These are phyloP conservation scores for Pulveroboletus sp. DNA, from an alignment of 1,284 basidiomycete genomes.

Conservation along the genomic window DNA sequence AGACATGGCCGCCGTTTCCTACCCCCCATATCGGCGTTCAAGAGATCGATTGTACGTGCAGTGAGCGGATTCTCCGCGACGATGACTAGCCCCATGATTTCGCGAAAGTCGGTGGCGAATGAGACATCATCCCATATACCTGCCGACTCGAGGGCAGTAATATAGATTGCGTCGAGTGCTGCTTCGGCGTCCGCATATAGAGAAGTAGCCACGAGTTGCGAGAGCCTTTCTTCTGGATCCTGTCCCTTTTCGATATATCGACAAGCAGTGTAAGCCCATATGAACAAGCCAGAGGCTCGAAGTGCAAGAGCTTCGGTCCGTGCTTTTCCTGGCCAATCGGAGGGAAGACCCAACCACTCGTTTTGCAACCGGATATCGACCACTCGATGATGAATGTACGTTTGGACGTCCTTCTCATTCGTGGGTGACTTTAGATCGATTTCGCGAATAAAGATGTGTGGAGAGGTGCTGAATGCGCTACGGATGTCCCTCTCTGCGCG, in stretches of 20 bases:
- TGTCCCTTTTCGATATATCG: conserved; percentile 35
- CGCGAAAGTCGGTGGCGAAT: conserved; percentile 36
- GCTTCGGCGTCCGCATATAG: conserved; percentile 32
- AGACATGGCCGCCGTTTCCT: conserved; percentile 30
- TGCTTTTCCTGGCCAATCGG: conserved; percentile 35
- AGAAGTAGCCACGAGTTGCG: conserved; percentile 25
- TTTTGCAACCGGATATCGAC: conserved; percentile 24
- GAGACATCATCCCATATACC: conserved; percentile 33
- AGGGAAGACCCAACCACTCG: conserved; percentile 24
- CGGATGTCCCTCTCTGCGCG: conserved; percentile 35
- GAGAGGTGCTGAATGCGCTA: conserved; percentile 9
- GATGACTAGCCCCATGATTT: conserved; percentile 36
- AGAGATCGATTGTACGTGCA: conserved; percentile 28
- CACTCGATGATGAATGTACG: conserved; percentile 35
- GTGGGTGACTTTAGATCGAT: conserved; percentile 31
- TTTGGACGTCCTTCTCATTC: conserved; percentile 32
- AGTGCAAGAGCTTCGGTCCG: conserved; percentile 20
- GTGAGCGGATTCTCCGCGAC: conserved; percentile 33
- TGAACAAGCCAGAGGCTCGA: conserved; percentile 37
- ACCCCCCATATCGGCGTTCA: conserved; percentile 19
- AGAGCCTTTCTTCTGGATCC: conserved; percentile 33
- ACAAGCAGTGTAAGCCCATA: conserved; percentile 40
- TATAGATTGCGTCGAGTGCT: conserved; percentile 35
- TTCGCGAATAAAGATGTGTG: conserved; percentile 22
- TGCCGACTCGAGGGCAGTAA: conserved; percentile 35